Conservation (phyloP, 2,329 filamentous ascomycete genomes). For the Bipolaris zeicola region DNA sequence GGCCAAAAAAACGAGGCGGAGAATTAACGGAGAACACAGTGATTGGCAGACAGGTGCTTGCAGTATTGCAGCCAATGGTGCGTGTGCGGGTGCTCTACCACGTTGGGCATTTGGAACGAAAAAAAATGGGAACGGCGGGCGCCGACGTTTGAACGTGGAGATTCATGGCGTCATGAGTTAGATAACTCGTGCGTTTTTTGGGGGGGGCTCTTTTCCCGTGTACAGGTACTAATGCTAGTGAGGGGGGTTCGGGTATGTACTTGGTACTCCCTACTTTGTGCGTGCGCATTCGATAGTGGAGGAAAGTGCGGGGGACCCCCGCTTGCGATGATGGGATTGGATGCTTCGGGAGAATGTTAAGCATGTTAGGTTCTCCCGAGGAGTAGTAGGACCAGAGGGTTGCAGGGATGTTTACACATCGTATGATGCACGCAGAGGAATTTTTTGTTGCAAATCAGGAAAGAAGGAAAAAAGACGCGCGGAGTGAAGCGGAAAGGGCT, state of each 20-base stretch:
- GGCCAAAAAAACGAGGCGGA: too few species aligned
- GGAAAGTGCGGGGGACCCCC: too few species aligned
- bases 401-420: neutral
- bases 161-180: neutral
- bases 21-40: conserved; percentile 10
- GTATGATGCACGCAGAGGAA: neutral
- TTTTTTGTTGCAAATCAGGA: neutral
- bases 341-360: too few species aligned
- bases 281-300: too few species aligned
- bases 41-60: conserved; percentile 9
- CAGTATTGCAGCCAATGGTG: neutral
- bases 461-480: neutral
- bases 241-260: too few species aligned
- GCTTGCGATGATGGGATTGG: too few species aligned
- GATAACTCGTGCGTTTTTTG: too few species aligned
- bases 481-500: neutral
- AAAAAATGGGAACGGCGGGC: too few species aligned
- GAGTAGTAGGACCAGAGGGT: neutral
- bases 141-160: neutral
- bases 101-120: neutral
- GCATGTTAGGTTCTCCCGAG: too few species aligned
- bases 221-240: too few species aligned
- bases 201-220: too few species aligned
- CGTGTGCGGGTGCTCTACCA: conserved; percentile 2
- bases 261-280: too few species aligned